Evolutionary conservation across 148 eudicot species (phyloP).

Genomic region (Polygonum maritimum): DNA sequence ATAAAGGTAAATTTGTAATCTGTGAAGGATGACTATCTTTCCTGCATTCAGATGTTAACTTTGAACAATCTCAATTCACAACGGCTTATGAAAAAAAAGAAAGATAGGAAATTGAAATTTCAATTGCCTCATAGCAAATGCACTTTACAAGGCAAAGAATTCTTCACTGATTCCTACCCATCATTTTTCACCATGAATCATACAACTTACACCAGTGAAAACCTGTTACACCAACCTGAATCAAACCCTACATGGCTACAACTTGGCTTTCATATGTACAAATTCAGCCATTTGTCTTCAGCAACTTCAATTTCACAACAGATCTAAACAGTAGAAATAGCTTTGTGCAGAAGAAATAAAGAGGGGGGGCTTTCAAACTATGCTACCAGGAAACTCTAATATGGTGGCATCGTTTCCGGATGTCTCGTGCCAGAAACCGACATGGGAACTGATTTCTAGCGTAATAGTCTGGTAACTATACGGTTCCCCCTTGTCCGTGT

Average conservation of each 20-base stretch:
- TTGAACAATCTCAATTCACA: neutral
- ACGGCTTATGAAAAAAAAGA: neutral
- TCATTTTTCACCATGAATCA: neutral
- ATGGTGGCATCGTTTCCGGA: too few relatives aligned
- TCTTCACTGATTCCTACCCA: slow-evolving; percentile 5
- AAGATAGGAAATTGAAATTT: slow-evolving; percentile 12
- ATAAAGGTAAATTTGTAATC: neutral
- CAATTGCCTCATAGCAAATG: slow-evolving; percentile 19
- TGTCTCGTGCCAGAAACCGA: too few relatives aligned
- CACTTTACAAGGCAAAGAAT: slow-evolving; percentile 45
- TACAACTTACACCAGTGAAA: neutral
- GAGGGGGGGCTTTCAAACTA: neutral
- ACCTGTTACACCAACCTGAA: slow-evolving; percentile 17
- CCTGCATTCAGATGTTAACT: neutral
- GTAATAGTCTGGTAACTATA: too few relatives aligned
- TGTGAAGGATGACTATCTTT: neutral
- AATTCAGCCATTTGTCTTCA: slow-evolving; percentile 15
- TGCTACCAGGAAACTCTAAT: too few relatives aligned
- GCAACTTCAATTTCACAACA: slow-evolving; percentile 17
- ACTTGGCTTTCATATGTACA: slow-evolving; percentile 34
- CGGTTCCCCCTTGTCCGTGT: too few relatives aligned
- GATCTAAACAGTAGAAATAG: slow-evolving; percentile 9
- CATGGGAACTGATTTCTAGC: too few relatives aligned
- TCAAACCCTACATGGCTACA: slow-evolving; percentile 17
- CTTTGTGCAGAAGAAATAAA: neutral